phyloP scores from a whole-genome alignment of 2,329 filamentous ascomycete genomes.

The Cryphonectria japonica region DNA sequence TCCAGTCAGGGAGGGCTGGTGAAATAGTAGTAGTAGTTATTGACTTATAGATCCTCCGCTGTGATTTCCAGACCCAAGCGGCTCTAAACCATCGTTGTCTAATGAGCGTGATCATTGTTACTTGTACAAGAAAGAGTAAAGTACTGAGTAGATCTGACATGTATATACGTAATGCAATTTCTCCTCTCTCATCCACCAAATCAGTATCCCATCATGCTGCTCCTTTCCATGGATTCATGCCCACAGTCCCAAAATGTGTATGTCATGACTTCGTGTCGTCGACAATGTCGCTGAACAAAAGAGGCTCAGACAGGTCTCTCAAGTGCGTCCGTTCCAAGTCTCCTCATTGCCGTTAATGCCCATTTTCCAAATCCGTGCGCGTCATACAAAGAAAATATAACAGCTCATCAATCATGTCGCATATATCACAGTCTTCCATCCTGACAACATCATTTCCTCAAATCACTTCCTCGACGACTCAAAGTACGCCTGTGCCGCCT shows the following conservation, averaged over 20 bases:
- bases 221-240: neutral
- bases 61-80: too few species aligned
- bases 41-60: too few species aligned
- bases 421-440: neutral
- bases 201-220: neutral
- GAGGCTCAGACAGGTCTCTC: neutral
- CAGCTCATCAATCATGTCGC: neutral
- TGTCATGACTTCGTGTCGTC: neutral
- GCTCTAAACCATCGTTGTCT: neutral
- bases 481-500: slow-evolving; percentile 29
- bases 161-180: neutral
- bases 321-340: neutral
- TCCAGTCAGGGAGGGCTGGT: neutral
- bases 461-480: slow-evolving; percentile 10
- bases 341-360: neutral
- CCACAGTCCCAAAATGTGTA: neutral
- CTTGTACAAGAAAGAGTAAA: neutral
- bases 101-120: neutral
- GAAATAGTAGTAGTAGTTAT: too few species aligned
- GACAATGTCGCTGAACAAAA: neutral
- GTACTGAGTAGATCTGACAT: neutral
- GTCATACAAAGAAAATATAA: neutral
- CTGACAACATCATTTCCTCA: neutral
- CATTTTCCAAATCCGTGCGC: neutral
- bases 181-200: neutral